A percentile compares a stretch with the other conserved stretches of the same genome.
Evolutionary conservation across 2,329 filamentous ascomycete species (phyloP).

Genomic region (Pseudogymnoascus sp.): DNA sequence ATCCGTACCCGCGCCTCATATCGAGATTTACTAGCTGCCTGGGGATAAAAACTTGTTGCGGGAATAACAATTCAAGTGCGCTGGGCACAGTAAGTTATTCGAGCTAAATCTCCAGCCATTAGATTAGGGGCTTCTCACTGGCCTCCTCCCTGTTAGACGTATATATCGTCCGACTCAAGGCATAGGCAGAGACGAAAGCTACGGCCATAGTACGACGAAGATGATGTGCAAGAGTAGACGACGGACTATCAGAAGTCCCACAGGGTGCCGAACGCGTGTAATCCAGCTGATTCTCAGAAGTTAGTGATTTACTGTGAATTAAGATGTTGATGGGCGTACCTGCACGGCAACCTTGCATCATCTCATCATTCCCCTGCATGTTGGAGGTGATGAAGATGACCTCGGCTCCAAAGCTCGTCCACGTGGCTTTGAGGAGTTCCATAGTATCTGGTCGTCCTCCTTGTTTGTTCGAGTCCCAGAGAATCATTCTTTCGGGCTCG

Average conservation of each 20-base stretch:
- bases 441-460: slow-evolving; percentile 35
- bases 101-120: no score
- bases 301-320: slow-evolving; percentile 12
- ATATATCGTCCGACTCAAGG: no score
- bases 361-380: slow-evolving; percentile 36
- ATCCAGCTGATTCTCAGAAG: slow-evolving; percentile 24
- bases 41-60: no score
- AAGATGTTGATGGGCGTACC: slow-evolving; percentile 23
- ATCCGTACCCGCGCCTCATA: no score
- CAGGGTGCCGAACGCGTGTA: slow-evolving; percentile 34
- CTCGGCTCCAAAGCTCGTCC: slow-evolving; percentile 34
- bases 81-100: no score
- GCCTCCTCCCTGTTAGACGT: no score
- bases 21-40: no score
- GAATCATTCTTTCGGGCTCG: slow-evolving; percentile 35
- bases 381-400: slow-evolving; percentile 39
- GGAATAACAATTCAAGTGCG: no score
- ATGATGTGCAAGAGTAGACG: slow-evolving; percentile 10
- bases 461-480: slow-evolving; percentile 36
- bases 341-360: slow-evolving; percentile 35
- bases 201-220: background rate
- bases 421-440: slow-evolving; percentile 34
- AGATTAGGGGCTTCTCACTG: no score
- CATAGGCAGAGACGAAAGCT: no score
- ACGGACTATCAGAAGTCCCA: slow-evolving; percentile 32